Evolutionary conservation across 2,329 filamentous ascomycete species (phyloP).

Genomic region (Botryotinia globosa): DNA sequence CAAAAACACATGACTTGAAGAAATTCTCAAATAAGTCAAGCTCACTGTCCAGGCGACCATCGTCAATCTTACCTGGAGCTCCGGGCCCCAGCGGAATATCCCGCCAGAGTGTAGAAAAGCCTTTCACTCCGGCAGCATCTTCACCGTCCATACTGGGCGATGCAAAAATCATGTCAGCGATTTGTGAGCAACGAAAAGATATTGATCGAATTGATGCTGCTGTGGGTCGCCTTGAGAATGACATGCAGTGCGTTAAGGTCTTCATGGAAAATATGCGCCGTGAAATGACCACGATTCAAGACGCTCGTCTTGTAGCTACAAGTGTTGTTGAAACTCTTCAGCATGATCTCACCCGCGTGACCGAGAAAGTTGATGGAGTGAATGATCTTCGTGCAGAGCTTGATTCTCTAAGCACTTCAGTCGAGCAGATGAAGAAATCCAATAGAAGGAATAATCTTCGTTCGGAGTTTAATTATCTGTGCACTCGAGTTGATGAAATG

Average conservation of each 20-base stretch:
- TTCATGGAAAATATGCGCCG: constrained; percentile 36
- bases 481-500: too few relatives aligned
- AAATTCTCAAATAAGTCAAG: constrained; percentile 14
- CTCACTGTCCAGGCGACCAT: neutral
- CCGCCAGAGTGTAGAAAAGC: neutral
- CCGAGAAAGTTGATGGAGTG: constrained; percentile 32
- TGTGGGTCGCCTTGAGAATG: constrained; percentile 32
- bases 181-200: constrained; percentile 31
- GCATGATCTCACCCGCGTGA: constrained; percentile 24
- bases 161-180: neutral
- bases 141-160: neutral
- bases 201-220: constrained; percentile 36
- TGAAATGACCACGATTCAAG: constrained; percentile 23
- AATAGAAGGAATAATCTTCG: too few relatives aligned
- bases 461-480: too few relatives aligned
- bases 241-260: constrained; percentile 34
- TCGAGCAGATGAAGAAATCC: too few relatives aligned
- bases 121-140: neutral
- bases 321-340: neutral
- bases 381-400: constrained; percentile 25
- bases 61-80: neutral
- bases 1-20: constrained; percentile 29
- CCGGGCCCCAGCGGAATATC: neutral
- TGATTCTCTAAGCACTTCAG: neutral
- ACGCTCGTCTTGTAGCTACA: neutral